Evolutionary conservation across 2,329 filamentous ascomycete genomes (phyloP).

Genomic region (Exophiala phaeomuriformis): DNA sequence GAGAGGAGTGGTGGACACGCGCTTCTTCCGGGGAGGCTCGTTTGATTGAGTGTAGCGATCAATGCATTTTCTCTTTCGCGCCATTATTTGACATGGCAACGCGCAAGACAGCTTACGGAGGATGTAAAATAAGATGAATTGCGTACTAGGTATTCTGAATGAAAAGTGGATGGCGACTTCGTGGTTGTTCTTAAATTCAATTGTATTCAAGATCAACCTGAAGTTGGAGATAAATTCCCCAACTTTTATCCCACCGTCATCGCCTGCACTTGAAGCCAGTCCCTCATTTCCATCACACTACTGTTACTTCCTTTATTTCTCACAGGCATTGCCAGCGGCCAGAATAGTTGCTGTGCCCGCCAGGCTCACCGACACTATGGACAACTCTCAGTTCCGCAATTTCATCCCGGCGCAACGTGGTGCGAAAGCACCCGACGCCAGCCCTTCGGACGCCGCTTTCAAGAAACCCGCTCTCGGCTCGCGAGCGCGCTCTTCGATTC

Average conservation of each 20-base stretch:
- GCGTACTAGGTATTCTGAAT: too few relatives aligned
- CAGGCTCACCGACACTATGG: constrained; percentile 53
- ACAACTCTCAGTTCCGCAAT: constrained; percentile 89
- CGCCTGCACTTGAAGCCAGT: too few relatives aligned
- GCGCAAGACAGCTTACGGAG: too few relatives aligned
- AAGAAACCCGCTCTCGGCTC: constrained; percentile 59
- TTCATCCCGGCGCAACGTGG: constrained; percentile 48
- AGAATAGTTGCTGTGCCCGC: not conserved
- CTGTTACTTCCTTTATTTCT: too few relatives aligned
- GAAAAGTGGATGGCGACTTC: too few relatives aligned
- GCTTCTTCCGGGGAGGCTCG: constrained; percentile 7
- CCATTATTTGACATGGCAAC: constrained; percentile 4
- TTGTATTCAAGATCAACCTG: too few relatives aligned
- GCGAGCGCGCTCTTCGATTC: constrained; percentile 69
- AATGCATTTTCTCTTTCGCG: constrained; percentile 11
- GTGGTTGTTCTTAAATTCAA: too few relatives aligned
- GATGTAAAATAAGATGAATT: too few relatives aligned
- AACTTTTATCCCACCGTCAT: too few relatives aligned
- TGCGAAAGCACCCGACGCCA: constrained; percentile 16
- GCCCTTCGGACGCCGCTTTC: constrained; percentile 43
- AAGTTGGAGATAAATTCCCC: too few relatives aligned
- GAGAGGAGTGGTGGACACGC: constrained; percentile 32
- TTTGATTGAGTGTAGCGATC: constrained; percentile 2
- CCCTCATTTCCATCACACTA: too few relatives aligned
- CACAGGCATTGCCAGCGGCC: not conserved